A percentile compares a stretch with the other conserved stretches of the same genome.
phyloP scores from a whole-genome alignment of 352 stramenopile species.

The Pythium graminicola region DNA sequence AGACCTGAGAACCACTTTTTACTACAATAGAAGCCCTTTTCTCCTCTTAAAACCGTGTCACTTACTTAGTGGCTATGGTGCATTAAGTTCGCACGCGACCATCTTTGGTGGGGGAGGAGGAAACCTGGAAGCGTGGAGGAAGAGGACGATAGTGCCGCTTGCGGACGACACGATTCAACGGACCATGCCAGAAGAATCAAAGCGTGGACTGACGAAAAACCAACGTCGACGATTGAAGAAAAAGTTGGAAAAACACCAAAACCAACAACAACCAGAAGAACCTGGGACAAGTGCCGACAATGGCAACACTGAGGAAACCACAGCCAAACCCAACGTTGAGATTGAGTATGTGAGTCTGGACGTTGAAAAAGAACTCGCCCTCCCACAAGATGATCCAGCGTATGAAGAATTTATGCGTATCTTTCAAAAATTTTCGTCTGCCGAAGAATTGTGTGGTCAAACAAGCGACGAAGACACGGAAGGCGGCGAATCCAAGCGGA shows the following conservation, averaged over 20 bases:
- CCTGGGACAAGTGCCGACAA: neutral
- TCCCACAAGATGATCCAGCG: slow-evolving; percentile 52
- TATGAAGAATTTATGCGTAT: slow-evolving; percentile 87
- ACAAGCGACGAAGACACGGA: slow-evolving; percentile 39
- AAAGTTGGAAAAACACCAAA: slow-evolving; percentile 63
- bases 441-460: slow-evolving; percentile 69
- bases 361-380: slow-evolving; percentile 51
- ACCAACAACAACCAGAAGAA: slow-evolving; percentile 10
- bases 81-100: neutral
- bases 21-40: neutral
- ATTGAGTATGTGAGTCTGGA: slow-evolving; percentile 83
- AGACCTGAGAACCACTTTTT: neutral
- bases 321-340: slow-evolving; percentile 35
- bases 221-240: slow-evolving; percentile 76
- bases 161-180: neutral
- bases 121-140: slow-evolving; percentile 1
- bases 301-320: neutral
- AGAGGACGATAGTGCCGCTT: neutral
- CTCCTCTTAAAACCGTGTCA: slow-evolving; percentile 5
- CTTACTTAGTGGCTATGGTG: slow-evolving; percentile 3
- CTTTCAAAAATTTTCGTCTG: slow-evolving; percentile 78
- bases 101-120: neutral
- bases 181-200: slow-evolving; percentile 24
- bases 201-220: slow-evolving; percentile 71
- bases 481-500: slow-evolving; percentile 3